Base-by-base conservation (phyloP, 805 yeast species). In the Candida gorgasii region DNA sequence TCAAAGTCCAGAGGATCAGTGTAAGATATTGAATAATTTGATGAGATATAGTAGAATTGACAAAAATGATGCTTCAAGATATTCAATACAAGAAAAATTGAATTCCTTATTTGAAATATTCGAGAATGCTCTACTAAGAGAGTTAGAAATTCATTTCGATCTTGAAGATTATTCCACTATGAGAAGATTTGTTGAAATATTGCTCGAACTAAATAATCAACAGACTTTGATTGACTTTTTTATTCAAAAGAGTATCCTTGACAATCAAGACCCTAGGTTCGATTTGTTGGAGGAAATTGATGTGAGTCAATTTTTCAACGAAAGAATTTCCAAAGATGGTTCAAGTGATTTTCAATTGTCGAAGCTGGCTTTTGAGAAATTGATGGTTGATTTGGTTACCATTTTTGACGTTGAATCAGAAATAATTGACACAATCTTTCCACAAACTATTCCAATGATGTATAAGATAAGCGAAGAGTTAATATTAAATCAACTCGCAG, bases 91-190 rank as follows among this genome's bases (percentile, higher is more conserved):
- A 51, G 71, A 57, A 52, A 74, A 78, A 45, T 61, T 84, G 36
- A 73, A 72, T 27, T 71, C 84, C 3, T 67, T 82, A 9, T 59
- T 80, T 28, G 92, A 84, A 53, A 67, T 86, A 14, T 86, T 88
- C 55, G 83, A 84, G 30, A 84, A 76, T 55, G 86, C 93, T 0
- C 72, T 85, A 6, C 58, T 87, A 12, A 62, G 79, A 35, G 95
- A 88, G 55, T 71, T 86, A 45, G 90, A 85, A 39, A 61, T 72
- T 22, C 82, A 75, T 47, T 73, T 75, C 45, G 78, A 75, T 33
- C 54, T 69, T 1, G 62, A 69, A 33, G 78, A 81, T 29, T 76
- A 61, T 48, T 58, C 53, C 2, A 58, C 60, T 15, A 69, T 76
- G 11, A 56, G 55, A 18, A 43, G 52, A 19, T 71, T 67, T 47